phyloP scores from a whole-genome alignment of 83 land plant species.

The Larix sibirica region DNA sequence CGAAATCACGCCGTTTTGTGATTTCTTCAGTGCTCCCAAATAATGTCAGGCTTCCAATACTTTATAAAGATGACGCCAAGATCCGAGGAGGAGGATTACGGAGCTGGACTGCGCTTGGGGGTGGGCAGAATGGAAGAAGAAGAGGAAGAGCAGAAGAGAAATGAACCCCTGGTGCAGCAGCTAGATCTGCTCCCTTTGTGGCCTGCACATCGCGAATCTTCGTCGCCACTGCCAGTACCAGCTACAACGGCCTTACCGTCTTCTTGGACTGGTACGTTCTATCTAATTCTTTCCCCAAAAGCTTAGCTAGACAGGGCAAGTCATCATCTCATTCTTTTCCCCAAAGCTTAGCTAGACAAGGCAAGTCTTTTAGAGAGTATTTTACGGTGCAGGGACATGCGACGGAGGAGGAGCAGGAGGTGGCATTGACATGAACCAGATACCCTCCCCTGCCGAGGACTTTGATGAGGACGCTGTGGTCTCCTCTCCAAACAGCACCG shows the following conservation, averaged over 20 bases:
- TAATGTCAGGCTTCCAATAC: background rate
- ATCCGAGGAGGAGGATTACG: background rate
- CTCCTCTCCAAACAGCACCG: constrained; percentile 19
- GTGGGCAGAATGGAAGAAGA: background rate
- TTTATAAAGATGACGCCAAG: background rate
- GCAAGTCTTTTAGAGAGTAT: no score
- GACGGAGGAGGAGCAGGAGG: no score
- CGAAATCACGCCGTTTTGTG: background rate
- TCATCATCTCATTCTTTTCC: no score
- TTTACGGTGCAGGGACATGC: no score
- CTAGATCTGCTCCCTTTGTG: background rate
- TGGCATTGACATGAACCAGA: constrained; percentile 15
- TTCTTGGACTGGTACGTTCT: background rate
- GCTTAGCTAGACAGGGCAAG: no score
- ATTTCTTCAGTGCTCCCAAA: background rate
- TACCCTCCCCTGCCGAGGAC: background rate
- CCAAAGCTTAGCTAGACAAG: no score
- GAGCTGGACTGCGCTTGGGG: constrained; percentile 10
- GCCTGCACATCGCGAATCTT: background rate
- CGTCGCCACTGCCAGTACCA: background rate
- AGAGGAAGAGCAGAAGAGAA: background rate
- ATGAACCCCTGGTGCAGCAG: background rate
- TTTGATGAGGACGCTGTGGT: constrained; percentile 5
- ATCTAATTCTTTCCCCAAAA: no score
- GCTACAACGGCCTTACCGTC: background rate